These are phyloP conservation scores for Eragrostis tef DNA, from an alignment of 202 grass and related monocot species.

Conservation along the genomic window DNA sequence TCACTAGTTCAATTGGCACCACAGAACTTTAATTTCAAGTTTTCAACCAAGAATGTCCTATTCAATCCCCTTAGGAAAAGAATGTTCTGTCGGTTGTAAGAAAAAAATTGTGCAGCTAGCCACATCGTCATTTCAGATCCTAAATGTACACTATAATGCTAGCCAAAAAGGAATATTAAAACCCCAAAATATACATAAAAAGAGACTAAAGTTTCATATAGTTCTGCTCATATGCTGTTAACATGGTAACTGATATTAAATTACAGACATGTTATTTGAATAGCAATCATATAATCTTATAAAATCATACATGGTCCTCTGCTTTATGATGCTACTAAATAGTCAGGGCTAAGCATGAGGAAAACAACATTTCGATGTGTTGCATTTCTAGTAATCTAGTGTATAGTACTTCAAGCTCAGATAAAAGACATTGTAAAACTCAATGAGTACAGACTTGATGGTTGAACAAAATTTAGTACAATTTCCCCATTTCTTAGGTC, in stretches of 20 bases:
- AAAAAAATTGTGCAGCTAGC: not conserved
- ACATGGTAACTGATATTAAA: not conserved
- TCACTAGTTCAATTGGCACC: slow-evolving; percentile 24
- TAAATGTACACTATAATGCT: slow-evolving; percentile 1
- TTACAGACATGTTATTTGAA: not conserved
- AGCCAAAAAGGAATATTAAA: not conserved
- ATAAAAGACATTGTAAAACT: not conserved
- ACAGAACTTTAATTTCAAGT: slow-evolving; percentile 29
- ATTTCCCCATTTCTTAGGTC: not conserved
- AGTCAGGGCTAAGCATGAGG: not conserved
- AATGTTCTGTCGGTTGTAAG: slow-evolving; percentile 12
- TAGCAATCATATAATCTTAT: not conserved
- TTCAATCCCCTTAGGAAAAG: not conserved
- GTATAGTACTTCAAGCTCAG: not conserved
- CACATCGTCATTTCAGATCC: not conserved
- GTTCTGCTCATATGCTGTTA: not conserved
- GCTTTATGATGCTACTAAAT: not conserved
- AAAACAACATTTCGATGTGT: not conserved
- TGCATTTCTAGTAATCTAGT: slow-evolving; percentile 14
- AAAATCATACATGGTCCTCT: not conserved
- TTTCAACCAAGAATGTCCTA: slow-evolving; percentile 7
- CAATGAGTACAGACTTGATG: not conserved
- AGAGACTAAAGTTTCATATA: not conserved
- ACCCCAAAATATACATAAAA: not conserved
- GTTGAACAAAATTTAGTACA: not conserved